A percentile compares a stretch with the other conserved stretches of the same genome.
These are phyloP conservation scores for Leptographium galeiforme DNA, from an alignment of 2,329 filamentous ascomycete genomes.

Conservation along the genomic window DNA sequence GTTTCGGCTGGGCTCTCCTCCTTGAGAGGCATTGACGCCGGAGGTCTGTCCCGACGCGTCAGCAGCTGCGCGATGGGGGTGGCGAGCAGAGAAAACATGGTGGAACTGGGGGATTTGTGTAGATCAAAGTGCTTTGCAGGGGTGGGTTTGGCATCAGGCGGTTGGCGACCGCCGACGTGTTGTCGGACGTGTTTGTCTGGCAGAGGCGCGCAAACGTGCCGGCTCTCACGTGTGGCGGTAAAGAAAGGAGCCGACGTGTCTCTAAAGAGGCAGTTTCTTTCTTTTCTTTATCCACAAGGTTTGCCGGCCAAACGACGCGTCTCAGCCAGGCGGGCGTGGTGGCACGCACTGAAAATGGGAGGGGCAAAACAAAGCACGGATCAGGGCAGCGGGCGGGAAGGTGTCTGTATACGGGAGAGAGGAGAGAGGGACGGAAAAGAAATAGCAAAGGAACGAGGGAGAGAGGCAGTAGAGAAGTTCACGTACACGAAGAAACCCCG, in stretches of 20 bases:
- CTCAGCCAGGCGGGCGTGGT: not conserved
- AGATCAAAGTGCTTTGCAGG: not conserved
- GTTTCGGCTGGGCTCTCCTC: conserved; percentile 9
- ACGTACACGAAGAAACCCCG: not conserved
- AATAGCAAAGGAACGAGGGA: not conserved
- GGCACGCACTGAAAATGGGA: not conserved
- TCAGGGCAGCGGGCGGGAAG: not conserved
- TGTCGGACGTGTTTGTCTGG: no score
- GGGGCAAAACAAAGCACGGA: not conserved
- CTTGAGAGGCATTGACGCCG: conserved; percentile 6
- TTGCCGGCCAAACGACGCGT: conserved; percentile 1
- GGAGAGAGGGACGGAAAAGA: not conserved
- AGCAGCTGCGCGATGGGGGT: conserved; percentile 5
- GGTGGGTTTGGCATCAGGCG: no score
- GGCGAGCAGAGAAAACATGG: not conserved
- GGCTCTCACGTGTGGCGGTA: not conserved
- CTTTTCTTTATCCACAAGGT: not conserved
- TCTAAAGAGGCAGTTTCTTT: no score
- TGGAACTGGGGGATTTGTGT: not conserved
- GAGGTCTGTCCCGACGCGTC: conserved; percentile 7
- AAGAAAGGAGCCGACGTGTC: no score
- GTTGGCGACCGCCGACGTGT: no score
- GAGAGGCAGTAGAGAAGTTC: not conserved
- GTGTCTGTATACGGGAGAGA: not conserved
- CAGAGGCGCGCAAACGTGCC: not conserved